phyloP scores from a whole-genome alignment of 2,329 filamentous ascomycete species.

The Colletotrichum sp. region DNA sequence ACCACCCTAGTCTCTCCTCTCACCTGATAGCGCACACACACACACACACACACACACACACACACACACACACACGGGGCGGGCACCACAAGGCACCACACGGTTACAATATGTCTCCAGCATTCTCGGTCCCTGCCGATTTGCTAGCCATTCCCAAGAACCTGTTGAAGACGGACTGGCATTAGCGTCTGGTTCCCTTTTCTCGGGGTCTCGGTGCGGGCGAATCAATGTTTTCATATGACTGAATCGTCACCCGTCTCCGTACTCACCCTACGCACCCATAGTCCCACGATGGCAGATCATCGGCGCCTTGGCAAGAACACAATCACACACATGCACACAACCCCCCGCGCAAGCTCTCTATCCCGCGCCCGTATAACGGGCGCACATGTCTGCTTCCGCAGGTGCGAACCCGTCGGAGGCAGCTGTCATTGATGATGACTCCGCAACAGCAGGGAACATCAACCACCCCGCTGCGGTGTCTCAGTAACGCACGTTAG shows the following conservation, averaged over 20 bases:
- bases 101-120: not conserved
- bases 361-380: not conserved
- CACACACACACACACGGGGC: not conserved
- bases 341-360: not conserved
- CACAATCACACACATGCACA: not conserved
- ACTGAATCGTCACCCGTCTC: not conserved
- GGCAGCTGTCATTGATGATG: not conserved
- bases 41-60: too few relatives aligned
- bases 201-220: not conserved
- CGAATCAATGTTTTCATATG: not conserved
- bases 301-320: not conserved
- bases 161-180: not conserved
- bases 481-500: constrained; percentile 7
- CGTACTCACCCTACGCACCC: not conserved
- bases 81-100: not conserved
- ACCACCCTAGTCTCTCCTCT: too few relatives aligned
- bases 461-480: not conserved
- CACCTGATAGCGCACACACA: too few relatives aligned
- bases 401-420: not conserved
- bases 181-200: constrained; percentile 7
- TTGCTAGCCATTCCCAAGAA: not conserved
- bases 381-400: not conserved
- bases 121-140: constrained; percentile 12
- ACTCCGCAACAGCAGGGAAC: not conserved
- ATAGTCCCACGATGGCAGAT: not conserved